Percentiles rank a stretch among this genome's conserved stretches.
Evolutionary conservation across 331 rosid genomes (phyloP).

Genomic region (Cydonia oblonga): DNA sequence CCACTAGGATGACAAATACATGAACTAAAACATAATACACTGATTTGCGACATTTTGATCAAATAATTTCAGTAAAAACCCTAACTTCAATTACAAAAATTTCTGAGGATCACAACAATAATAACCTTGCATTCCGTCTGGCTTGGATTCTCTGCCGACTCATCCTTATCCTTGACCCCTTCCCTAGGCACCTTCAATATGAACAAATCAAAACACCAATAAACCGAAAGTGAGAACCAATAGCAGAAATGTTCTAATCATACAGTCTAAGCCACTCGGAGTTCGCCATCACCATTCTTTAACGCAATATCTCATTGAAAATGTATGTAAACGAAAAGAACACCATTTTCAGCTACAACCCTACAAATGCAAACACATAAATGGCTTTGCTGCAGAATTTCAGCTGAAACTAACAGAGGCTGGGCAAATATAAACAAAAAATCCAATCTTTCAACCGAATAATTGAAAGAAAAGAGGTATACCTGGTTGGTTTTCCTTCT

Average conservation of each 20-base stretch:
- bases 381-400: not conserved
- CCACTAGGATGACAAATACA: not conserved
- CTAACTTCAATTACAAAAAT: conserved; percentile 4
- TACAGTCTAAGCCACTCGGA: not conserved
- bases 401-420: not conserved
- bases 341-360: not conserved
- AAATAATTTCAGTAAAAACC: not conserved
- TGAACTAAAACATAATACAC: not conserved
- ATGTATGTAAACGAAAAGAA: not conserved
- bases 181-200: conserved; percentile 47
- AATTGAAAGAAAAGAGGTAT: not conserved
- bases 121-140: conserved; percentile 86
- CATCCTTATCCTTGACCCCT: conserved; percentile 50
- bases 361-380: not conserved
- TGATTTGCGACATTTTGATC: not conserved
- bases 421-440: not conserved
- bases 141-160: conserved; percentile 37
- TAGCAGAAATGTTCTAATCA: not conserved
- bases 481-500: conserved; percentile 54
- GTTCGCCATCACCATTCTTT: not conserved
- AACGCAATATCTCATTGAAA: not conserved
- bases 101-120: conserved; percentile 6
- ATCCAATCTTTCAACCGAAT: not conserved
- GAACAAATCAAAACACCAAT: conserved; percentile 10
- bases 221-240: conserved; percentile 9